Conservation (phyloP, 164 flowering plant species). For the Brasenia schreberi region DNA sequence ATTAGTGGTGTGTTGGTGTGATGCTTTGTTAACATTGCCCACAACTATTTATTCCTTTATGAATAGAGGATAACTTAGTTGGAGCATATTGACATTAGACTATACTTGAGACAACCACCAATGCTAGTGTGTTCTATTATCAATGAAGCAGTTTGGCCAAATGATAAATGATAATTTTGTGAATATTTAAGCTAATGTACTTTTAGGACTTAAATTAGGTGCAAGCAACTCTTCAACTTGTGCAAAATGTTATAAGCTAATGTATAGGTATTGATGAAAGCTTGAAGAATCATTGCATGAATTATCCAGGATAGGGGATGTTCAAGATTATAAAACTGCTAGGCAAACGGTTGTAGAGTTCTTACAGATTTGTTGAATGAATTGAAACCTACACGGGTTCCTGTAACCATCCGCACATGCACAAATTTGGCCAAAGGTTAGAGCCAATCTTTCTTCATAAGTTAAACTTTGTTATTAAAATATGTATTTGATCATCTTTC, state of each 20-base stretch:
- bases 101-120: too few relatives aligned
- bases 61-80: too few relatives aligned
- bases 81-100: too few relatives aligned
- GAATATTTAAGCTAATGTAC: too few relatives aligned
- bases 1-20: too few relatives aligned
- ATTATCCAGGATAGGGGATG: slow-evolving; percentile 83
- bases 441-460: neutral
- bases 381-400: slow-evolving; percentile 46
- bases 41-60: too few relatives aligned
- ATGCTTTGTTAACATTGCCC: too few relatives aligned
- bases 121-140: too few relatives aligned
- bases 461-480: too few relatives aligned
- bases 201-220: slow-evolving; percentile 26
- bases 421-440: slow-evolving; percentile 66
- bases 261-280: slow-evolving; percentile 58
- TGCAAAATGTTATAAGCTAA: slow-evolving; percentile 33
- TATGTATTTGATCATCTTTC: neutral
- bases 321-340: slow-evolving; percentile 81
- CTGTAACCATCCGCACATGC: slow-evolving; percentile 67
- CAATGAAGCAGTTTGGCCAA: too few relatives aligned
- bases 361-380: slow-evolving; percentile 77
- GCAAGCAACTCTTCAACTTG: slow-evolving; percentile 55
- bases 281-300: slow-evolving; percentile 80
- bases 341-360: slow-evolving; percentile 55
- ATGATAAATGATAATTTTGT: too few relatives aligned